Conservation (phyloP, 1,139 yeast genomes). For the Taphrina populina region DNA sequence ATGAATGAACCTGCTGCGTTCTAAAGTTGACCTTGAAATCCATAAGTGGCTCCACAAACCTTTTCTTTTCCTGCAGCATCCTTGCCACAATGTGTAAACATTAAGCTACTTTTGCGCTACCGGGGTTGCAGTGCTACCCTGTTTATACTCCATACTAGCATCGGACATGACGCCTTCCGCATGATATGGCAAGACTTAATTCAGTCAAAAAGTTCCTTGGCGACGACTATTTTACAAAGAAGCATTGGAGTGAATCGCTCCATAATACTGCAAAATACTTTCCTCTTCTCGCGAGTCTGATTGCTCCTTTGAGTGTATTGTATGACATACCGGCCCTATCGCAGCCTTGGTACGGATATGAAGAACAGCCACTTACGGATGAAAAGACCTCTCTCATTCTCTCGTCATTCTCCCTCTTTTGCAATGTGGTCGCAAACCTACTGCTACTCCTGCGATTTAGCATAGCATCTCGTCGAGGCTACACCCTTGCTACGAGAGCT, state of each 20-base stretch:
- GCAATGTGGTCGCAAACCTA: conserved; percentile 14
- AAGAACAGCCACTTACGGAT: conserved; percentile 17
- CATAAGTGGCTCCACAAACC: neutral
- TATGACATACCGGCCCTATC: conserved; percentile 26
- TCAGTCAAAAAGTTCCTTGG: neutral
- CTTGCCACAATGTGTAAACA: neutral
- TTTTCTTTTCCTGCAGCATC: neutral
- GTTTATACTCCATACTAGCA: neutral
- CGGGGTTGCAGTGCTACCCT: neutral
- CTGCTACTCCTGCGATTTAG: conserved; percentile 26
- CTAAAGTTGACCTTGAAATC: neutral
- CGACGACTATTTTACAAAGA: neutral
- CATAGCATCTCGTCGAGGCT: conserved; percentile 4
- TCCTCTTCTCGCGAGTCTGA: conserved; percentile 21
- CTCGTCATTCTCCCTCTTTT: conserved; percentile 16
- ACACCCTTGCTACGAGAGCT: conserved; percentile 1
- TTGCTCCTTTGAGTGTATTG: conserved; percentile 28
- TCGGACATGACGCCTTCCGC: neutral
- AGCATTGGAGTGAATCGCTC: conserved; percentile 1
- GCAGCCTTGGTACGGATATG: conserved; percentile 32
- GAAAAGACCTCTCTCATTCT: conserved; percentile 13
- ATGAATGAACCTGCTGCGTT: no score
- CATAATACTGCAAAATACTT: neutral
- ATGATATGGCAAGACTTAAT: neutral
- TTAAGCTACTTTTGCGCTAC: neutral